Evolutionary conservation across 1,284 basidiomycete species (phyloP).

Genomic region (Somion occarium): DNA sequence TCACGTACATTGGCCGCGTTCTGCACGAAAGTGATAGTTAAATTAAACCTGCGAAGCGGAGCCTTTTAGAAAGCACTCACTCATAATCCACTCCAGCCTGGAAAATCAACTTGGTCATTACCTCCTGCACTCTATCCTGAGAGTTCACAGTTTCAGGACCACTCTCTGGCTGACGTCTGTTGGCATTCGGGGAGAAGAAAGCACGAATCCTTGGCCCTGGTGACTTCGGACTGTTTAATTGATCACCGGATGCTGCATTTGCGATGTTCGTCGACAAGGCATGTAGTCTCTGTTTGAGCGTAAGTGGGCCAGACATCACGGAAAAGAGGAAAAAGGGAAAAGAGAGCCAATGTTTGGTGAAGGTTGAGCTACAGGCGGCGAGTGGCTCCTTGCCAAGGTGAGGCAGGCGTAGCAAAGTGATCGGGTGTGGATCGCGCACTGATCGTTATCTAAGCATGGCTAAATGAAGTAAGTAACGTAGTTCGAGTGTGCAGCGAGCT

Average conservation of each 20-base stretch:
- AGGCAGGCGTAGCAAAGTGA: background rate
- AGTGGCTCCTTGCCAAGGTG: background rate
- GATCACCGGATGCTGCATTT: background rate
- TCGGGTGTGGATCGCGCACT: background rate
- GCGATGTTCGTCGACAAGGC: constrained; percentile 18
- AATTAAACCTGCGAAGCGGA: background rate
- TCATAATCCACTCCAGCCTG: constrained; percentile 87
- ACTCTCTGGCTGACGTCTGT: background rate
- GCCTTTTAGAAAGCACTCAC: constrained; percentile 37
- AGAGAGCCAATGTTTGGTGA: background rate
- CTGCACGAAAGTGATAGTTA: constrained; percentile 31
- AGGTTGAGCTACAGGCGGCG: background rate
- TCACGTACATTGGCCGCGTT: constrained; percentile 78
- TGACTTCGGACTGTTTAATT: constrained; percentile 1
- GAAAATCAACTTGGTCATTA: constrained; percentile 71
- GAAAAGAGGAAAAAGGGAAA: background rate
- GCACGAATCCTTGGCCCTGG: constrained; percentile 4
- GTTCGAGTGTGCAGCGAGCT: too few relatives aligned
- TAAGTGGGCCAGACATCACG: constrained; percentile 21
- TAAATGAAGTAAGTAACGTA: too few relatives aligned
- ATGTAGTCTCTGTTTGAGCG: constrained; percentile 27
- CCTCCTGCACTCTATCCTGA: constrained; percentile 51
- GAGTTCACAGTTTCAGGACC: background rate
- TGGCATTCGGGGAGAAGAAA: background rate
- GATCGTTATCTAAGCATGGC: too few relatives aligned